Conservation (phyloP, 129 eudicot species). For the Gnaphalium uliginosum region DNA sequence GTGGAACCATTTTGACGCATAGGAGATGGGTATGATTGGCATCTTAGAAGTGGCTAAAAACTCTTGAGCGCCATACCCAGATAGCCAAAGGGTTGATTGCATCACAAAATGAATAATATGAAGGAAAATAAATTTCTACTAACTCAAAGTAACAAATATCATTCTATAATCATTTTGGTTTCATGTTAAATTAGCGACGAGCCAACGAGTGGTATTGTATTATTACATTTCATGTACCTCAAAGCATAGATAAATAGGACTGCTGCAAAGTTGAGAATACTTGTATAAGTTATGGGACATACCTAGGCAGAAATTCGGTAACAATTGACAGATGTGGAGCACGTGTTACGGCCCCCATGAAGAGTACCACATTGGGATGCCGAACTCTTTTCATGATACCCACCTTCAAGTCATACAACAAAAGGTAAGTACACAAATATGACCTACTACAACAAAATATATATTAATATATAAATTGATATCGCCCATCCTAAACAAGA, state of each 20-base stretch:
- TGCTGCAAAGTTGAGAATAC: neutral
- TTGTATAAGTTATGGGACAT: conserved; percentile 24
- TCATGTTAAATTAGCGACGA: neutral
- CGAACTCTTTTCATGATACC: conserved; percentile 86
- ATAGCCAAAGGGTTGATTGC: neutral
- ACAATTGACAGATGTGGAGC: conserved; percentile 90
- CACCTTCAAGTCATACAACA: conserved; percentile 55
- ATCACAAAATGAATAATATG: neutral
- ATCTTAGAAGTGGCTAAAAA: neutral
- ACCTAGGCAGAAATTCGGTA: conserved; percentile 96
- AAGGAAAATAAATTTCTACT: neutral
- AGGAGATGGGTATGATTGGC: neutral
- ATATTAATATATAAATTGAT: neutral
- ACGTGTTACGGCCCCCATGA: conserved; percentile 95
- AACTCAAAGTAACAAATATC: neutral
- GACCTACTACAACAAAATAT: neutral
- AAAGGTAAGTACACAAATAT: neutral
- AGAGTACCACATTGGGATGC: conserved; percentile 93
- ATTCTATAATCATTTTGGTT: neutral
- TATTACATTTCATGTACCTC: neutral
- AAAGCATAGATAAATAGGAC: neutral
- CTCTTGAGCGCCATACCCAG: neutral
- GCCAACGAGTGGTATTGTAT: neutral
- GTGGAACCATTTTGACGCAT: neutral
- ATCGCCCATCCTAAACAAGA: neutral